Evolutionary conservation across 345 rosid species (phyloP), one percentile per base, ranked within the genome.

Genomic region (Bruguiera gymnorhiza): DNA sequence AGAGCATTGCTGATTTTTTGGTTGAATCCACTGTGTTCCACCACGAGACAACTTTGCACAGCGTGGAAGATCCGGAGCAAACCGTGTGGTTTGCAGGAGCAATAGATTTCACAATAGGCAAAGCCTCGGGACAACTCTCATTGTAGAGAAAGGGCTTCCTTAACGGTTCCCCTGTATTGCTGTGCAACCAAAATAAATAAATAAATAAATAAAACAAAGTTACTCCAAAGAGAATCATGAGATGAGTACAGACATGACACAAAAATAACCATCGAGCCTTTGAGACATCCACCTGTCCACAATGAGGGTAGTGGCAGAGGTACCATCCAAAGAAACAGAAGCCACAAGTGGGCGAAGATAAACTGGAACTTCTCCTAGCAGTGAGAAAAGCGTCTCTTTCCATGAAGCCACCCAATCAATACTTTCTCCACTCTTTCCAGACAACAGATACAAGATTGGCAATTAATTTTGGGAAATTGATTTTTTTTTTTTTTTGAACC

Each of bases 1-100:
- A 70, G 73, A 91, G 78, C 18, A 85, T 18, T 2, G 82, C 87
- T 16, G 90, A 88, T 73, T 87, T 80, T 80, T 78, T 76, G 48
- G 79, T 73, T 0, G 87, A 68, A 59, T 75, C 67, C 8, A 65
- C 71, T 27, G 36, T 75, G 61, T 82, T 87, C 97, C 98, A 94
- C 97, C 98, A 91, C 3, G 95, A 87, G 43, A 91, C 90, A 26
- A 91, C 97, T 76, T 94, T 94, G 83, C 98, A 94, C 37, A 94
- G 76, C 52, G 96, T 91, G 55, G 97, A 94, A 24, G 97, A 81
- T 65, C 85, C 91, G 11, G 97, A 86, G 82, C 97, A 91, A 63
- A 94, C 97, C 0, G 97, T 91, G 72, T 91, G 98, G 85, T 86
- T 91, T n/a, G 51, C 71, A 30, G 98, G 97, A 61, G 96, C 96